Evolutionary conservation across 2,329 filamentous ascomycete species (phyloP), one percentile per base, ranked within the genome.

Genomic region (Diaporthe sp.): DNA sequence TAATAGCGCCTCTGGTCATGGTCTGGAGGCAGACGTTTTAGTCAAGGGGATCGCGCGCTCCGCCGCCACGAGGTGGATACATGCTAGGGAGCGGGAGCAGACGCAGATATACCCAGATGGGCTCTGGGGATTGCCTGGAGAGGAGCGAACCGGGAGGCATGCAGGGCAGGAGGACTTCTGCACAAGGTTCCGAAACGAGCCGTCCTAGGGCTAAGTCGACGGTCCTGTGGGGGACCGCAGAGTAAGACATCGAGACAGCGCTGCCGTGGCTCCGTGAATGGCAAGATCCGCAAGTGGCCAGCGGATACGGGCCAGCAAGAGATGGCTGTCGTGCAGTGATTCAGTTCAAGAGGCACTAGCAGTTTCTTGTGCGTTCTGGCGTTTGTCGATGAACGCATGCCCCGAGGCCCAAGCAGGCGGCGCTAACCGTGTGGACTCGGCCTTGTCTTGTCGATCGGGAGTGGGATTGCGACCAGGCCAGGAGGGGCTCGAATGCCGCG

Each of bases 221-320:
- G 15, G 58, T 31, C 72, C 75, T 73, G 68, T 75, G 73, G 70
- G 70, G 47, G 70, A 31, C 73, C 39, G 47, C n/a, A 58, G 70
- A 76, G 68, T 76, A 60, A 76, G 75, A 76, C 75, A 76, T 73
- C 28, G n/a, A 71, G 72, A 55, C 17, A 39, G 58, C 65, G 72
- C 67, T 65, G 60, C 42, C 72, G 58, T 55, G 75, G 53, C 61
- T 67, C 42, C 72, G 58, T 55, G 75, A 37, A 68, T 67, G 42
- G 20, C 55, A 61, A 51, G 72, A 74, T 74, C 71, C 55, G 44
- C 47, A 58, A 73, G 49, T 65, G 39, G 68, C 51, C 57, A 60
- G 65, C 73, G n/a, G 39, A 53, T 58, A 75, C 55, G 57, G 42
- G 71, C 31, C 57, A 37, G 57, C 31, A 71, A 58, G 17, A 74